These are phyloP conservation scores for Eimeria maxima DNA, from an alignment of 169 alveolate species.

Conservation along the genomic window DNA sequence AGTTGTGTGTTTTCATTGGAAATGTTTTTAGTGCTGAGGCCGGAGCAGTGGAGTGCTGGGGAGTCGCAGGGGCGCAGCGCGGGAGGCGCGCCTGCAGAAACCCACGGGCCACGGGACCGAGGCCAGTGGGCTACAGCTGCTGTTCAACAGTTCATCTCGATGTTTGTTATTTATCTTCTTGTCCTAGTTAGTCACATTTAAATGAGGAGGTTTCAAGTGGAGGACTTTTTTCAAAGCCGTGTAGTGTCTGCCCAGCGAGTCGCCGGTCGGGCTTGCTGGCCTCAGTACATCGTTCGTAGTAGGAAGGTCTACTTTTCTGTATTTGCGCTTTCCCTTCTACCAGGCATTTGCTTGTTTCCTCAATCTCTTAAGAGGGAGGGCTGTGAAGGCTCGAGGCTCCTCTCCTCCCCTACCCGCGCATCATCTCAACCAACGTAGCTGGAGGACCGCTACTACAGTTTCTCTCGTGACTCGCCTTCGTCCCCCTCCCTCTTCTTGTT, in stretches of 20 bases:
- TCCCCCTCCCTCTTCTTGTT: not conserved
- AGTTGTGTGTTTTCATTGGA: not conserved
- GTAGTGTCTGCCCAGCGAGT: not conserved
- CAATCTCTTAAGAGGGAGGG: not conserved
- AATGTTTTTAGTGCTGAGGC: not conserved
- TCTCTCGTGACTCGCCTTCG: not conserved
- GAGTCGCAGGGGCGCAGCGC: not conserved
- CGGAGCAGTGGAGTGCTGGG: not conserved
- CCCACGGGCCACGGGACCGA: not conserved
- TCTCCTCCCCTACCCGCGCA: not conserved
- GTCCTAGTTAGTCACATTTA: not conserved
- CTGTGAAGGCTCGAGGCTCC: not conserved
- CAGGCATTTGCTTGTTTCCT: not conserved
- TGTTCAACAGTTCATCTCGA: not conserved
- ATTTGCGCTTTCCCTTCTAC: not conserved
- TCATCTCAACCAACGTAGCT: not conserved
- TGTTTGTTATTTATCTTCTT: not conserved
- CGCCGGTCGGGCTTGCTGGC: not conserved
- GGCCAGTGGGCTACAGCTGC: not conserved
- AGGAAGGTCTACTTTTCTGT: not conserved
- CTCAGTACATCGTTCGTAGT: not conserved
- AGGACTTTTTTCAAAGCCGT: not conserved
- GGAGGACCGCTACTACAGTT: not conserved
- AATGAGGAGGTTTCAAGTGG: not conserved
- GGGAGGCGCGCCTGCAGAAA: slow-evolving; percentile 3